A percentile compares a stretch with the other conserved stretches of the same genome.
Conservation (phyloP, 129 eudicot species). For the Flaveria sonorensis region DNA sequence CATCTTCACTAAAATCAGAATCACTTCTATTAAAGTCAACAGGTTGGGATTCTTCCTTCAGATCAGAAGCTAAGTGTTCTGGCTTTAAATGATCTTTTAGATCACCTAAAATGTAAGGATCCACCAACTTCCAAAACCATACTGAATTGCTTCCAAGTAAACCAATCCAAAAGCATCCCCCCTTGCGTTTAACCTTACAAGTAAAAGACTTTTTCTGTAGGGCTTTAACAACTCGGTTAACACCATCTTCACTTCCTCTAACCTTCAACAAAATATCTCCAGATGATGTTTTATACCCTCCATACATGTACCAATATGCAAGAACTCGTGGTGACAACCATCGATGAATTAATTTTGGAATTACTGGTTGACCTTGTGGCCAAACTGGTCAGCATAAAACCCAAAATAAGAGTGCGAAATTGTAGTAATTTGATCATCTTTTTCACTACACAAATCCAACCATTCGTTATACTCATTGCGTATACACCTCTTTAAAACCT, state of each 20-base stretch:
- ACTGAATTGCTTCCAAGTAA: conserved; percentile 66
- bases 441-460: conserved; percentile 48
- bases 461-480: conserved; percentile 70
- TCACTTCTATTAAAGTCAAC: conserved; percentile 37
- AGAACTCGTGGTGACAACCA: conserved; percentile 94
- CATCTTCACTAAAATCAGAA: conserved; percentile 41
- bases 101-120: conserved; percentile 62
- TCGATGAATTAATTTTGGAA: conserved; percentile 80
- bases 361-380: conserved; percentile 58
- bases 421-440: conserved; percentile 48
- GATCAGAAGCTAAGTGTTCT: conserved; percentile 32
- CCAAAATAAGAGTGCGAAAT: conserved; percentile 67
- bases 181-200: conserved; percentile 64
- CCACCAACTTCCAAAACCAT: conserved; percentile 68
- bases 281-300: conserved; percentile 72
- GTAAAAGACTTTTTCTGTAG: conserved; percentile 58
- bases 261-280: conserved; percentile 90
- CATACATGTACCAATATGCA: conserved; percentile 97
- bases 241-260: conserved; percentile 69
- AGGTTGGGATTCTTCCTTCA: conserved; percentile 22
- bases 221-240: conserved; percentile 49
- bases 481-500: conserved; percentile 54
- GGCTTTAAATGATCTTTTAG: conserved; percentile 53
- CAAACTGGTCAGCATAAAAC: conserved; percentile 85
- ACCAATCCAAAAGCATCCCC: conserved; percentile 78